Evolutionary conservation across 2,329 filamentous ascomycete genomes (phyloP), one percentile per base, ranked within the genome.

Genomic region (Cryphonectria japonica): DNA sequence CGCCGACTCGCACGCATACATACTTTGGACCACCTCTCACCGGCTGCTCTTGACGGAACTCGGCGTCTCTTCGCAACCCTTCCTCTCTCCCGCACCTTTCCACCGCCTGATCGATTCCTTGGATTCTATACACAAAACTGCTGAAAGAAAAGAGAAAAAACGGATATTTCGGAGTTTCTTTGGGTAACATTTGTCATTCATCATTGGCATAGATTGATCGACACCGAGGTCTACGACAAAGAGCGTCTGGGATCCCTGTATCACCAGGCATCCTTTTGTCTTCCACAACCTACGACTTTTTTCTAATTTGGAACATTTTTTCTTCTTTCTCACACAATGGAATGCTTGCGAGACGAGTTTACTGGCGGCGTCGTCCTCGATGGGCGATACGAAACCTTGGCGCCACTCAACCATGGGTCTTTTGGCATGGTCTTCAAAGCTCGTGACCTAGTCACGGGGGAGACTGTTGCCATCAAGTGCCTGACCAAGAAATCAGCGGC

Each of bases 381-480:
- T 80, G 94, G 93, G 81, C 95, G 96, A 76, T 99, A 96, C 82
- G 87, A 93, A 83, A 97, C 95, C 70, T 87, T 98, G 78, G 93
- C 95, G 76, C 95, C 96, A 71, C 92, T 99, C 84, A 99, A 99
- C 80, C 94, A 98, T 87, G 96, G 96, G 77, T 98, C 96, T 69
- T 99, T 98, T 79, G 96, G 96, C 79, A 97, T 98, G 93, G 96
- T 99, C 77, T 98, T 98, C 83, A 91, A 94, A 83, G 96, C 95
- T 72, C 92, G 88, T 80, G 94, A 99, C 80, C 85, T 91, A 75
- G 80, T 86, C 74, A 97, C 93, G 72, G 89, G 91, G 76, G 86
- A 96, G 72, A 88, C 89, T 72, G 96, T 99, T 76, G 96, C 96
- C 73, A 93, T 99, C 87, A 99, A 99, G 85, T 98, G 95, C 82